Evolutionary conservation across 2,329 filamentous ascomycete species (phyloP), one percentile per base, ranked within the genome.

Genomic region (Ophiostoma ulmi): DNA sequence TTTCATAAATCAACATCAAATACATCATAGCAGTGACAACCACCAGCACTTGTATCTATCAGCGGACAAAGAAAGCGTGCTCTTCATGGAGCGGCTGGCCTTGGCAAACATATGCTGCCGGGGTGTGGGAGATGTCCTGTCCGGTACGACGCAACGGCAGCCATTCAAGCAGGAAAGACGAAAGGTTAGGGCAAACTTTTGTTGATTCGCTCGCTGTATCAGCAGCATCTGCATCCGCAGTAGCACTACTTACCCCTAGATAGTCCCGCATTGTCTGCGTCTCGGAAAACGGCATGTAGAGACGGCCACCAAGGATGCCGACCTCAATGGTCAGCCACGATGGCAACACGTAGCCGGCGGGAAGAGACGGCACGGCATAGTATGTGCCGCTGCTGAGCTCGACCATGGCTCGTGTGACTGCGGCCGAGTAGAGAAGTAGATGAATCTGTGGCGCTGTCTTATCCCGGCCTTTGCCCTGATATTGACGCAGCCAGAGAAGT

Each of bases 351-450:
- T 81, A 83, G 0, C 73, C 69, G 0, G 48, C 1, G 0, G 84
- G 81, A 0, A 88, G 76, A 0, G 76, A 35, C 0, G 89, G 88
- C 0, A 87, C 78, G 0, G 82, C 77, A 74, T 85, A 86, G 75
- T 83, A 90, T 0, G 75, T 74, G 0, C 91, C 77, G 0, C 75
- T 73, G 73, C 88, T 86, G 77, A 90, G 89, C 3, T 82, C 78
- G 0, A 85, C 75, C 88, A 91, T 91, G 1, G 81, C 80, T 36
- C 83, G 81, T 0, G 88, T 89, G 0, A 88, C 81, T 0, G 89
- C 86, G 0, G 88, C 84, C 0, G 88, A 81, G 72, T 91, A 91
- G 0, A 81, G 78, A 0, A 74, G 22, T 85, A 80, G 0, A 82
- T 81, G 0, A 74, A 70, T 31, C 10, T 26, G 22, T 31, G 55